These are phyloP conservation scores for Sapria himalayana DNA, from an alignment of 345 rosid species.

Conservation along the genomic window DNA sequence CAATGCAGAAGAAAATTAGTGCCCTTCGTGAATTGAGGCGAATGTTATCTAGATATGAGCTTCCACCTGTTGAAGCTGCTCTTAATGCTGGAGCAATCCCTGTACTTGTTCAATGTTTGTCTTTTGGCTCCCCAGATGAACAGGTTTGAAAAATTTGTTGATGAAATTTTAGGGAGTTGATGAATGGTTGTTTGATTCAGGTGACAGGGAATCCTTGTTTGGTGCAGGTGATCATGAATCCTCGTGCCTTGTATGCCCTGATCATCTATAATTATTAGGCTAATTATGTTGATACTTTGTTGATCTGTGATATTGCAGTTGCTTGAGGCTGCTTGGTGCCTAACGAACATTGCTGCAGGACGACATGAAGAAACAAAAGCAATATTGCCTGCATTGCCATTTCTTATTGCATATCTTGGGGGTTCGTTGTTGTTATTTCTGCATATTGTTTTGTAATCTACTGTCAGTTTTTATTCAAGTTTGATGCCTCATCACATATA, in stretches of 20 bases:
- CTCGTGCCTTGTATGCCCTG: too few species aligned
- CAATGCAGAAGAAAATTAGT: constrained; percentile 56
- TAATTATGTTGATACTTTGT: too few species aligned
- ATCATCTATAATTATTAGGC: too few species aligned
- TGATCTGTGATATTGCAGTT: constrained; percentile 30
- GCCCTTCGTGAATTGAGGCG: constrained; percentile 82
- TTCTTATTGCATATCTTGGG: constrained; percentile 90
- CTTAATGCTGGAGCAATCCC: constrained; percentile 64
- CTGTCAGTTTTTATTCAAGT: too few species aligned
- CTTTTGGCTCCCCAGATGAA: constrained; percentile 81
- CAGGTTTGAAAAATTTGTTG: constrained; percentile 29
- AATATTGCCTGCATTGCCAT: constrained; percentile 59
- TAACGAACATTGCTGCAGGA: constrained; percentile 94
- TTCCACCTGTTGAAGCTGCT: constrained; percentile 69
- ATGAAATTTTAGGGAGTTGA: too few species aligned
- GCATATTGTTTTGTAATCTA: not conserved
- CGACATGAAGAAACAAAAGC: constrained; percentile 85
- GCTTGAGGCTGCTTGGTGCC: constrained; percentile 97
- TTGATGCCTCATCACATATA: too few species aligned
- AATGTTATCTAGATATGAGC: constrained; percentile 58
- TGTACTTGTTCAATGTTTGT: constrained; percentile 72
- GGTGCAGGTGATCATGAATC: too few species aligned
- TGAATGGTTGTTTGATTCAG: too few species aligned
- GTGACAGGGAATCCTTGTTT: too few species aligned
- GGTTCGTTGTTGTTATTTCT: constrained; percentile 24